These are phyloP conservation scores for Globisporangium apiculatum DNA, from an alignment of 352 stramenopile genomes.

Conservation along the genomic window DNA sequence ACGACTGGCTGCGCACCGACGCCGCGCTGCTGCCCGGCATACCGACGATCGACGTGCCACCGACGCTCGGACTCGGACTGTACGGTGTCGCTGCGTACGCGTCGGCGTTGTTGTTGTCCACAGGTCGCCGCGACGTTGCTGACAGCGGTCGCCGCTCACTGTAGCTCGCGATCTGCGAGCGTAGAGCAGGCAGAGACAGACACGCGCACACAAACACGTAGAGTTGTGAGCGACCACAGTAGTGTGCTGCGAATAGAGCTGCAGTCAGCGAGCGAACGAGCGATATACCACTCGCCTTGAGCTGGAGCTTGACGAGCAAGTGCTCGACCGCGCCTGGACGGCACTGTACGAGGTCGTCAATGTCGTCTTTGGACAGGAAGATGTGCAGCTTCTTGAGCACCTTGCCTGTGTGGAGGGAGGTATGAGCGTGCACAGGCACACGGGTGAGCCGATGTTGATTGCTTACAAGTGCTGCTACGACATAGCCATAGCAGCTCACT, in stretches of 20 bases:
- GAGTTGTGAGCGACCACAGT: neutral
- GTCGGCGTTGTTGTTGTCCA: constrained; percentile 23
- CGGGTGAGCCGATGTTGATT: neutral
- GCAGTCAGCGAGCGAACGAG: neutral
- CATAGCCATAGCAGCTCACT: neutral
- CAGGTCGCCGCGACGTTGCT: constrained; percentile 8
- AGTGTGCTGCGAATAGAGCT: neutral
- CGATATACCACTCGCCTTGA: constrained; percentile 55
- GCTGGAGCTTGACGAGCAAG: constrained; percentile 86
- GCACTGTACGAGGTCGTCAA: constrained; percentile 90
- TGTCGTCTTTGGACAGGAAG: constrained; percentile 81
- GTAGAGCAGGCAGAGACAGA: neutral
- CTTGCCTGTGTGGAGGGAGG: constrained; percentile 39
- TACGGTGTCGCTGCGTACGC: constrained; percentile 12
- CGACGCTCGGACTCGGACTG: neutral
- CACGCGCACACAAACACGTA: neutral
- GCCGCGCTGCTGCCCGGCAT: neutral
- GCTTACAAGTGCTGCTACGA: too few species aligned
- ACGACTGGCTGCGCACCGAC: constrained; percentile 4
- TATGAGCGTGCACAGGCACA: constrained; percentile 7
- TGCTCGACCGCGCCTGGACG: constrained; percentile 86
- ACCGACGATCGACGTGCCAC: neutral
- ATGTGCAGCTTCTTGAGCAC: constrained; percentile 83
- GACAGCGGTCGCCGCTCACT: constrained; percentile 48
- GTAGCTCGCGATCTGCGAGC: constrained; percentile 69